Percentiles rank a stretch among this genome's conserved stretches.
phyloP scores from a whole-genome alignment of 2,329 filamentous ascomycete genomes.

The Colletotrichum plurivorum region DNA sequence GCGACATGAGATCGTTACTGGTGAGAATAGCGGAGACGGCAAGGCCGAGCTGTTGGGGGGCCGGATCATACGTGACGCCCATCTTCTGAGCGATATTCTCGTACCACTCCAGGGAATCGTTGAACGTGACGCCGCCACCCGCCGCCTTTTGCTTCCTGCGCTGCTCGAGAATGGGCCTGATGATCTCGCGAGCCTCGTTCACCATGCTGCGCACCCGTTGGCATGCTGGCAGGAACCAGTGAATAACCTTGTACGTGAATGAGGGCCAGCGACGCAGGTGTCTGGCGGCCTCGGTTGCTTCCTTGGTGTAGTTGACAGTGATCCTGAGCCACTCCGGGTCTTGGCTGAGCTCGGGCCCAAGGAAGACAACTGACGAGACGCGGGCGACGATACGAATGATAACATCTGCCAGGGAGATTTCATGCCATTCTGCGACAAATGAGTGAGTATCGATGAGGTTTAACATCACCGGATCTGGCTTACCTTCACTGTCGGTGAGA shows the following conservation, averaged over 20 bases:
- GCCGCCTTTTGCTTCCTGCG: conserved; percentile 36
- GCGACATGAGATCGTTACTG: conserved; percentile 43
- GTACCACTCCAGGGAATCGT: conserved; percentile 45
- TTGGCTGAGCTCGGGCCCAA: conserved; percentile 42
- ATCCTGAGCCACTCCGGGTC: conserved; percentile 42
- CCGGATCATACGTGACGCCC: conserved; percentile 19
- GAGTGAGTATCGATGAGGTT: neutral
- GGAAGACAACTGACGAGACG: conserved; percentile 44
- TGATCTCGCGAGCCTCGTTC: conserved; percentile 14
- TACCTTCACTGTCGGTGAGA: conserved; percentile 16
- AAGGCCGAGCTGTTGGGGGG: conserved; percentile 41
- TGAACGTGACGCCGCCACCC: conserved; percentile 16
- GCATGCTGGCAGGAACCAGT: conserved; percentile 42
- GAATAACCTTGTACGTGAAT: conserved; percentile 37
- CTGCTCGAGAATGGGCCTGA: conserved; percentile 39
- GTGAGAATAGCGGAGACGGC: conserved; percentile 44
- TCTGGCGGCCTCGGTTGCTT: conserved; percentile 12
- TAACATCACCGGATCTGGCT: neutral
- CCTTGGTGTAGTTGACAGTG: conserved; percentile 32
- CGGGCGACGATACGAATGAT: conserved; percentile 38
- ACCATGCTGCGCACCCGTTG: conserved; percentile 32
- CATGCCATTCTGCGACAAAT: conserved; percentile 38
- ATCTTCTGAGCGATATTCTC: conserved; percentile 19
- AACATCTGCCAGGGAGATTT: conserved; percentile 25
- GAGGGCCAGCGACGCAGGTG: conserved; percentile 40